These are phyloP conservation scores for Cotoneaster glaucophyllus DNA, from an alignment of 306 rosid species.

Conservation along the genomic window DNA sequence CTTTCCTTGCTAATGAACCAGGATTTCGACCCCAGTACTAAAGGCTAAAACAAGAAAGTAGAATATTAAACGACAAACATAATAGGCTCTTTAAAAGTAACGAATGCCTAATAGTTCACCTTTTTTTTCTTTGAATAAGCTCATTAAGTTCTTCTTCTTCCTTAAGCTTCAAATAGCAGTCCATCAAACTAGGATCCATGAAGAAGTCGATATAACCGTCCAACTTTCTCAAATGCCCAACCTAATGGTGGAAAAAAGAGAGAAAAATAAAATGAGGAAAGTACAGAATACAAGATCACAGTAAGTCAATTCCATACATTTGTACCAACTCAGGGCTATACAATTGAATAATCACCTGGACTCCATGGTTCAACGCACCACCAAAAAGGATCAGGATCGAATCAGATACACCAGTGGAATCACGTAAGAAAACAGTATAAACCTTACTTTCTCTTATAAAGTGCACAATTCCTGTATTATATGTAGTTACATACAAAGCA, in stretches of 20 bases:
- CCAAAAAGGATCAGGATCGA: constrained; percentile 82
- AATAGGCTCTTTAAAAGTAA: too few species aligned
- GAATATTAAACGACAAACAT: too few species aligned
- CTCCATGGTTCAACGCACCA: constrained; percentile 59
- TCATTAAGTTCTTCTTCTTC: constrained; percentile 80
- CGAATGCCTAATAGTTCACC: constrained; percentile 32
- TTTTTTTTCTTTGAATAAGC: constrained; percentile 52
- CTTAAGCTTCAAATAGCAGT: constrained; percentile 82
- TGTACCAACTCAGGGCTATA: neutral
- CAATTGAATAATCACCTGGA: constrained; percentile 52
- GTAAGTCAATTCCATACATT: neutral
- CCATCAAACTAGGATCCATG: constrained; percentile 87
- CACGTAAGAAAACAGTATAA: constrained; percentile 88
- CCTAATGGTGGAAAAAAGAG: constrained; percentile 25
- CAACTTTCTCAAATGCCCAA: constrained; percentile 90
- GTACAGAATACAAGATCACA: constrained; percentile 12
- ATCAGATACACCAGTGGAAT: constrained; percentile 94
- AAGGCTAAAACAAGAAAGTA: neutral
- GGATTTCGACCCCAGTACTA: neutral
- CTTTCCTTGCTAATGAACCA: neutral
- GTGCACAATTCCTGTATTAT: neutral
- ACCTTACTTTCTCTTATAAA: constrained; percentile 70
- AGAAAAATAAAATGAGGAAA: neutral
- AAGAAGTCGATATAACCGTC: constrained; percentile 80
- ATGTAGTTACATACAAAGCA: neutral